Evolutionary conservation across 2,329 filamentous ascomycete genomes (phyloP).

Genomic region (Juglanconis oblonga): DNA sequence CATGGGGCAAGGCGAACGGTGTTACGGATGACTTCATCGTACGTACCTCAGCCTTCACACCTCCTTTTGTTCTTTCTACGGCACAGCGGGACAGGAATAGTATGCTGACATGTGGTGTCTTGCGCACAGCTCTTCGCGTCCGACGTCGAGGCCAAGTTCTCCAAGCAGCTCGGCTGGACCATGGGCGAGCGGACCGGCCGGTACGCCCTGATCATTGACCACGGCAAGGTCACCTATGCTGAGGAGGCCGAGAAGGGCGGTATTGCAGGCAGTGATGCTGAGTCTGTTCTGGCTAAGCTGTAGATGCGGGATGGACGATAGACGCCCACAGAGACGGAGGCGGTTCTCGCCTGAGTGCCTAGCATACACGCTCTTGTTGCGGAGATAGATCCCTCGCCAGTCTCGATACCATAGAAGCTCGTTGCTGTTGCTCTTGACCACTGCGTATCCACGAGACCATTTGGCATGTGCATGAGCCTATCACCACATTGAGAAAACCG

Average conservation of each 20-base stretch:
- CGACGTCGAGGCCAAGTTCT: conserved; percentile 68
- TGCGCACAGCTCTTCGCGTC: conserved; percentile 65
- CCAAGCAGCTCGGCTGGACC: conserved; percentile 74
- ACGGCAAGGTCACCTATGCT: conserved; percentile 80
- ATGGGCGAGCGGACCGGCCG: conserved; percentile 71
- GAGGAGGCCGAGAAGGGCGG: conserved; percentile 59
- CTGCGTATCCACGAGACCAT: background rate
- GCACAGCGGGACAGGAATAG: background rate
- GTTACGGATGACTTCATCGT: conserved; percentile 66
- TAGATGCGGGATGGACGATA: conserved; percentile 29
- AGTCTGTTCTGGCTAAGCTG: conserved; percentile 52
- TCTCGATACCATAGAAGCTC: background rate
- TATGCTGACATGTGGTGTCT: conserved; percentile 1
- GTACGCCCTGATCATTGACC: conserved; percentile 77
- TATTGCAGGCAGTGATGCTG: conserved; percentile 47
- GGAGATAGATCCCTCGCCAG: conserved; percentile 9
- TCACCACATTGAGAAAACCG: background rate
- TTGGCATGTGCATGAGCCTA: background rate
- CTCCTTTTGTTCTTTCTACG: background rate
- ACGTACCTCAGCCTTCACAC: conserved; percentile 24
- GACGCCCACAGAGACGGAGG: too few species aligned
- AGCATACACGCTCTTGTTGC: background rate
- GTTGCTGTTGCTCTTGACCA: background rate
- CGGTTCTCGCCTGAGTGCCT: background rate
- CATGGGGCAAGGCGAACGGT: conserved; percentile 85